Base-by-base conservation (phyloP, 192 early-diverging fungal species). In the Podila clonocystis region DNA sequence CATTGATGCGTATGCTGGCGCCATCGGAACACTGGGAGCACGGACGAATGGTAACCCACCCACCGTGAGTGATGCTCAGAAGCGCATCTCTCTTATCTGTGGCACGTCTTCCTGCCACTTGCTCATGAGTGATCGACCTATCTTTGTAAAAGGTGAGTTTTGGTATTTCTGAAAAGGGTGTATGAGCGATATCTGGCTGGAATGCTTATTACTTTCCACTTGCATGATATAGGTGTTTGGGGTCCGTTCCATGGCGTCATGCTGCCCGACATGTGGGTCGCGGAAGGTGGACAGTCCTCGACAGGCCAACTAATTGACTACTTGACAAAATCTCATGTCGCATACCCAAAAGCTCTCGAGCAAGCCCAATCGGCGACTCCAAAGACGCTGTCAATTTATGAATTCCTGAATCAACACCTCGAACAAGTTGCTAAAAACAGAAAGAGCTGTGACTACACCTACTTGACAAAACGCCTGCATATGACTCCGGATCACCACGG, bases 401-500 rank as follows among this genome's bases (percentile, higher is more conserved):
- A 63, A 19, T 76, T 85, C 45, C 80, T 93, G n/a, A 91, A 92
- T 59, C 55, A 64, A 20, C 74, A 75, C 66, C 60, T 92, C 28
- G 60, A 59, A 2, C 19, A 17, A 17, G n/a, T 90, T 4, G 67
- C 82, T 26, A 31, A 72, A 24, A 58, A 58, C n/a, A 68, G 66
- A 24, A 38, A 74, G 2, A 12, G 75, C 1, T 31, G 57, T 9
- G 66, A 84, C 61, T 58, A 77, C 9, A 78, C 74, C 5, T 65
- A 73, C n/a, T 75, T 88, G 22, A 79, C 79, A n/a, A 76, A 65
- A 36, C 36, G 82, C 62, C 41, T 93, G 9, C 93, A 94, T 61
- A 72, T 94, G 57, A 86, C 89, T 11, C 94, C 94, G n/a, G 94
- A 95, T 75, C 89, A 87, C 68, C 92, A 95, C 73, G 94, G 94